Conservation (phyloP, 2,329 filamentous ascomycete genomes). For the Aureobasidium mangrovei region DNA sequence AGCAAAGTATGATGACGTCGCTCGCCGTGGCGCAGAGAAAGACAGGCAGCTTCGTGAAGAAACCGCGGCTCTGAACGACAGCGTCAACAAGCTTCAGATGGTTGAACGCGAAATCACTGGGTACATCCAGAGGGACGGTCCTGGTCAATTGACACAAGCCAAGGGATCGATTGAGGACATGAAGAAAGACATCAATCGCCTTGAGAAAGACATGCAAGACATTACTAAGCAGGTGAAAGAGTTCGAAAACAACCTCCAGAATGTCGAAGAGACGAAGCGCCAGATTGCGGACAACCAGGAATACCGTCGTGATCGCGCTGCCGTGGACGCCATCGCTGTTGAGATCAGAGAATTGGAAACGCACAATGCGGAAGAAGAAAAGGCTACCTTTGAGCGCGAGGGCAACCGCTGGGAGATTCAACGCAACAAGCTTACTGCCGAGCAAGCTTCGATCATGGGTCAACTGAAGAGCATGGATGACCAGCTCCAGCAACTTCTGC, state of each 20-base stretch:
- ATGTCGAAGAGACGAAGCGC: constrained; percentile 73
- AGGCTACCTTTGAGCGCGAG: constrained; percentile 63
- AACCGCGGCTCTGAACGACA: constrained; percentile 62
- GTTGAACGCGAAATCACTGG: constrained; percentile 68
- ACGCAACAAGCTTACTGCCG: constrained; percentile 60
- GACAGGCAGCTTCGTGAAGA: constrained; percentile 65
- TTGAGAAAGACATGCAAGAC: constrained; percentile 59
- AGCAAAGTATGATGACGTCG: constrained; percentile 66
- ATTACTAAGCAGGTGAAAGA: constrained; percentile 66
- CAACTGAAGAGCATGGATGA: constrained; percentile 77
- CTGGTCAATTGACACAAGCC: constrained; percentile 59
- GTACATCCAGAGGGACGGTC: constrained; percentile 69
- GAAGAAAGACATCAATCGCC: constrained; percentile 54
- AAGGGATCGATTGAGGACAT: constrained; percentile 52
- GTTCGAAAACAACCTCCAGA: constrained; percentile 66
- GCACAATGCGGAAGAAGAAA: constrained; percentile 75
- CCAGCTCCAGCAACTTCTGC: constrained; percentile 61
- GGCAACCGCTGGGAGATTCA: constrained; percentile 58
- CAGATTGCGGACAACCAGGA: constrained; percentile 83
- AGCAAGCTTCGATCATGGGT: constrained; percentile 66
- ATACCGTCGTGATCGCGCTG: constrained; percentile 66
- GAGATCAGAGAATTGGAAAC: constrained; percentile 69
- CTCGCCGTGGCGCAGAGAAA: constrained; percentile 59
- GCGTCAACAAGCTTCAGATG: constrained; percentile 66
- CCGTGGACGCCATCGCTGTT: constrained; percentile 55